Percentiles rank a stretch among this genome's conserved stretches.
Conservation (phyloP, 73 alveolate genomes). For the Blepharisma stoltei region DNA sequence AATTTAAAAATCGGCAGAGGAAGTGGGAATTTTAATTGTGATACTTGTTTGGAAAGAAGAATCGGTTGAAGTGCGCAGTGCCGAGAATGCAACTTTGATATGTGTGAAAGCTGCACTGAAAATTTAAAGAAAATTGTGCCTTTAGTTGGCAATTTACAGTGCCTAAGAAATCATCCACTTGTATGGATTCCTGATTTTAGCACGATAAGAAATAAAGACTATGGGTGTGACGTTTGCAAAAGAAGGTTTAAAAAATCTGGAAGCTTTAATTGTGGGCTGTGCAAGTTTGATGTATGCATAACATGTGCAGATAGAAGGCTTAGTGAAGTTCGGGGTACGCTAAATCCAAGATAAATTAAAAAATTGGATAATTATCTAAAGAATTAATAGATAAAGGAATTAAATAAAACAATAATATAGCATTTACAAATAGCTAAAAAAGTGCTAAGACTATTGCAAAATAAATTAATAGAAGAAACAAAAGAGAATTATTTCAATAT, state of each 20-base stretch:
- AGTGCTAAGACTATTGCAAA: too few species aligned
- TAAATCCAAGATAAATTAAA: too few species aligned
- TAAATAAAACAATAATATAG: too few species aligned
- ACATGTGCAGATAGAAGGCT: not conserved
- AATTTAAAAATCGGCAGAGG: not conserved
- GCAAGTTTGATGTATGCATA: not conserved
- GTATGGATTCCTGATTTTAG: not conserved
- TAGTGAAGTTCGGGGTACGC: too few species aligned
- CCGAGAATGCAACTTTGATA: not conserved
- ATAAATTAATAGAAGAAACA: too few species aligned
- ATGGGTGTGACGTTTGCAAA: not conserved
- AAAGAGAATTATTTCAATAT: too few species aligned
- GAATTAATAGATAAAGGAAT: too few species aligned
- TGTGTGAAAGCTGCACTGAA: not conserved
- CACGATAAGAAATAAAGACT: not conserved
- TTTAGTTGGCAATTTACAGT: not conserved
- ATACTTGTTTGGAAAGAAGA: not conserved
- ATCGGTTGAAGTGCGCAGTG: constrained; percentile 7
- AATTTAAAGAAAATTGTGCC: not conserved
- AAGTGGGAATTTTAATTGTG: not conserved
- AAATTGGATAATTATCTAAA: too few species aligned
- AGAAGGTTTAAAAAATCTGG: not conserved
- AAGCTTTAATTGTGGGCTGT: not conserved
- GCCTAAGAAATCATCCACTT: not conserved
- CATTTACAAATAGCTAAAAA: too few species aligned